Evolutionary conservation across 352 stramenopile genomes (phyloP), one percentile per base, ranked within the genome.

Genomic region (Globisporangium echinulatum): DNA sequence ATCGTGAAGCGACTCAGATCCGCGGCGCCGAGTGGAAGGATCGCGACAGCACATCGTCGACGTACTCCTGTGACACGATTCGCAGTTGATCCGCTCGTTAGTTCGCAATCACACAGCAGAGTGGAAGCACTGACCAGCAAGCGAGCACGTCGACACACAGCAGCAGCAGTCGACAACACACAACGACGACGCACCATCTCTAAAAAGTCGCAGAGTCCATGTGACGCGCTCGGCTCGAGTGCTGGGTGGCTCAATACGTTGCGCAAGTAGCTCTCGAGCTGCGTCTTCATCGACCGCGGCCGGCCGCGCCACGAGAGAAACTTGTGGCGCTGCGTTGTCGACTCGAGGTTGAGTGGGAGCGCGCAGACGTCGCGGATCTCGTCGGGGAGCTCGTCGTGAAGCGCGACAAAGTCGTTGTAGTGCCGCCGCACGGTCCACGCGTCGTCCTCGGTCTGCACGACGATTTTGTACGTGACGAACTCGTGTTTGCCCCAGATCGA

Each of bases 391-490:
- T 88, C 68, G 19, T 88, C 76, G 17, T 88, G 66, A 5, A 91
- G 65, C 38, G 72, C 54, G 15, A 53, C 77, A 66, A 91, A 91
- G 56, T 91, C 81, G 40, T 64, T 75, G 58, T 87, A 88, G 37
- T 85, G 74, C 0, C 81, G 77, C 39, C 81, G 69, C 43, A 91
- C 63, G 4, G 61, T 88, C 81, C 81, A 91, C 17, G 68, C 62
- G 49, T 91, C 81, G 17, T 88, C 81, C 15, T 91, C 79, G 0
- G 81, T 88, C 53, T 80, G 68, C 2, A 91, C 72, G 36, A 88
- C 71, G 57, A 91, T 75, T 64, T 91, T 88, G 68, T 83, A 91
- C 15, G 79, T 86, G 11, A 88, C 69, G 48, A 89, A 91, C 7
- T 77, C 67, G 44, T 79, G 80, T 58, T 88, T 85, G 44, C 77